These are phyloP conservation scores for Barnettozyma hawaiiensis DNA, from an alignment of 1,139 yeast genomes.

Conservation along the genomic window DNA sequence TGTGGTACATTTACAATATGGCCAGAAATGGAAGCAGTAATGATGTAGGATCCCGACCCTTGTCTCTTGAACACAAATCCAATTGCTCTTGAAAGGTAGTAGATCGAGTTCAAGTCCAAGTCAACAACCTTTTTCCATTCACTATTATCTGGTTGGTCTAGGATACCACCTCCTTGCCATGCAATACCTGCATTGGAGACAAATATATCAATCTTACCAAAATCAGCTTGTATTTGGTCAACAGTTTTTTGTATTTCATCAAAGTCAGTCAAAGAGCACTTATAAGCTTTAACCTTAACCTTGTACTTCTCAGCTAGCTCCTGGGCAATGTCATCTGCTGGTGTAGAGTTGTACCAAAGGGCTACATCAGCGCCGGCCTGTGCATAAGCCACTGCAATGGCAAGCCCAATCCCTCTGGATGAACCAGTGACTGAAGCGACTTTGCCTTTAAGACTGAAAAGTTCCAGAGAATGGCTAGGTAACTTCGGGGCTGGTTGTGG, in stretches of 20 bases:
- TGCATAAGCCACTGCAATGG: constrained; percentile 80
- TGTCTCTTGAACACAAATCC: constrained; percentile 71
- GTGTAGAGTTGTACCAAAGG: constrained; percentile 70
- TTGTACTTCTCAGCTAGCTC: constrained; percentile 56
- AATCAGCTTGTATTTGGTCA: constrained; percentile 57
- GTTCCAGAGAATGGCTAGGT: constrained; percentile 34
- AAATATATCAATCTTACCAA: constrained; percentile 73
- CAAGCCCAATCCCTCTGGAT: constrained; percentile 78
- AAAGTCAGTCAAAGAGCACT: constrained; percentile 59
- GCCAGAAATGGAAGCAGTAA: constrained; percentile 90
- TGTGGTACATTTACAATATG: constrained; percentile 87
- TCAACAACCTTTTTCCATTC: constrained; percentile 67
- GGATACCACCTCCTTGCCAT: constrained; percentile 69
- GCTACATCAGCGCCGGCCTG: constrained; percentile 92
- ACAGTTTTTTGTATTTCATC: constrained; percentile 55
- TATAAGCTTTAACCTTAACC: constrained; percentile 64
- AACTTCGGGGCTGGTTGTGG: constrained; percentile 28
- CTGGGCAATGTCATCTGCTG: constrained; percentile 56
- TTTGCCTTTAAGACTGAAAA: constrained; percentile 71
- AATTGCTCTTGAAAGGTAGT: constrained; percentile 64
- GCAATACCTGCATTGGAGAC: constrained; percentile 92
- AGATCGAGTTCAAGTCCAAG: constrained; percentile 70
- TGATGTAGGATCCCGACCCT: constrained; percentile 68
- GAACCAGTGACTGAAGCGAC: constrained; percentile 89
- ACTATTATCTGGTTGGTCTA: constrained; percentile 52